Evolutionary conservation across 1,284 basidiomycete genomes (phyloP), one percentile per base, ranked within the genome.

Genomic region (Fomitiporia mediterranea): DNA sequence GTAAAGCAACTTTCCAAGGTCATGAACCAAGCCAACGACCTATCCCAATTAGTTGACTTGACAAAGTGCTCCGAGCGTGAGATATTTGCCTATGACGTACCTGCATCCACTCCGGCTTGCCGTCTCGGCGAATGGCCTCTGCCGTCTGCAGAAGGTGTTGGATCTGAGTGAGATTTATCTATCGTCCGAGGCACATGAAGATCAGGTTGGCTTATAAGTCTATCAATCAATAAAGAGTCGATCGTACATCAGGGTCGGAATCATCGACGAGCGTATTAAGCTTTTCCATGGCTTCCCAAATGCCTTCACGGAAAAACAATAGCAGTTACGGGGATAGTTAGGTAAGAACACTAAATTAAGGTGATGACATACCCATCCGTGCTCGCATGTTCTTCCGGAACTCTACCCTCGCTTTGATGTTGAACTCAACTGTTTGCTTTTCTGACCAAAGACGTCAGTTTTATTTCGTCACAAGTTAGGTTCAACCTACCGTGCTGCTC

Each of bases 111-210:
- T 91, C 88, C 1, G 91, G 91, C 70, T 93, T 92, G 5, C 89
- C 91, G 64, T 95, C 93, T 19, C 83, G 76, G 42, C 93, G 80
- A 64, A 95, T 94, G 2, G 93, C 91, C 68, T 96, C 93, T 35
- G 93, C 93, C 0, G 93, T 95, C 69, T 95, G 93, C 1, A 95
- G 78, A 1, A 94, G 77, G 67, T 96, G 93, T 65, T 94, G 89
- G 51, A 95, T 94, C 72, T 95, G 93, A 27, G 87, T 84, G 25
- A 91, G 74, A 56, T 74, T 77, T 3, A 86, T 89, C 87, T 89
- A 65, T 38, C 23, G 28, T 15, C 4, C 30, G 38, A 43, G 50
- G 34, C 37, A 25, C 19, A 6, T 30, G n/a, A 27, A 19, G 3
- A 21, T 21, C 17, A 50, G 15, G n/a, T 30, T 35, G 21, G 30